phyloP scores from a whole-genome alignment of 352 stramenopile species.

The Phytopythium sindhum region DNA sequence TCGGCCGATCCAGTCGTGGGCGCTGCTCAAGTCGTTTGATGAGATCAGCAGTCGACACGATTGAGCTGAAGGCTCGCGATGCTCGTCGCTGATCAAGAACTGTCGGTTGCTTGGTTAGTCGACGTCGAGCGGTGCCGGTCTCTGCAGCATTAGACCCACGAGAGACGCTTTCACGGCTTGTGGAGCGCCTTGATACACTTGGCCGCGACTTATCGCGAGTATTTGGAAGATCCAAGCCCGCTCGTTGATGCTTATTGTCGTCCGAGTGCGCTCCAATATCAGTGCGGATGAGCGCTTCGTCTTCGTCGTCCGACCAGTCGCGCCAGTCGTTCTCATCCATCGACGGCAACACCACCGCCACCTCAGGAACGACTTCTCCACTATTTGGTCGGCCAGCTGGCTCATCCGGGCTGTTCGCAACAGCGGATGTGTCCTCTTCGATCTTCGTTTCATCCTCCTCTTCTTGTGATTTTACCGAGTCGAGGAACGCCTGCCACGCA shows the following conservation, averaged over 20 bases:
- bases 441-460: not conserved
- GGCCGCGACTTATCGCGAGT: not conserved
- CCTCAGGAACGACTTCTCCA: not conserved
- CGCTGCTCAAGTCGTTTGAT: constrained; percentile 6
- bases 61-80: not conserved
- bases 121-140: not conserved
- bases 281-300: not conserved
- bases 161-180: not conserved
- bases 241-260: constrained; percentile 1
- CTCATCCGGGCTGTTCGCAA: not conserved
- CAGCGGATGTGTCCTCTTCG: not conserved
- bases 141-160: not conserved
- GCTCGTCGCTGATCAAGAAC: not conserved
- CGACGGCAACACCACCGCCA: not conserved
- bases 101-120: not conserved
- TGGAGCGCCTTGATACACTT: not conserved
- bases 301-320: constrained; percentile 26
- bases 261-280: not conserved
- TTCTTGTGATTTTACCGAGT: constrained; percentile 24
- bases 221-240: not conserved
- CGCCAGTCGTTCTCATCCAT: constrained; percentile 18
- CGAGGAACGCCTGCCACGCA: constrained; percentile 60
- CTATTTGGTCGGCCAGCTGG: not conserved
- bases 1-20: constrained; percentile 3
- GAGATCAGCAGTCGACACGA: constrained; percentile 11